Conservation (phyloP, 495 filamentous ascomycete species). For the Aspergillus sclerotiicarbonarius region DNA sequence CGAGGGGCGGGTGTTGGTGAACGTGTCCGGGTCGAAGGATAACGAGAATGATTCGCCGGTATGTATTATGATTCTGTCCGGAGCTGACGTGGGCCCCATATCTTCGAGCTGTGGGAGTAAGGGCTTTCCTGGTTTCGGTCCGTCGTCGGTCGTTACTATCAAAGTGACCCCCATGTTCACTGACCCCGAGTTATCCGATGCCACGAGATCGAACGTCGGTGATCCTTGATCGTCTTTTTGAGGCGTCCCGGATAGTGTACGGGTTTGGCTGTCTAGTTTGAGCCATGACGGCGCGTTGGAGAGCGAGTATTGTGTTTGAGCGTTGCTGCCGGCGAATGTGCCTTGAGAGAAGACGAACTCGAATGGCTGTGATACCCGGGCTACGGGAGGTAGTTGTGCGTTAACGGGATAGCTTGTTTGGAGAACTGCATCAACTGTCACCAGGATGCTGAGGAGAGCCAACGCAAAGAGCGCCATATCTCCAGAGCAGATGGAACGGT, state of each 20-base stretch:
- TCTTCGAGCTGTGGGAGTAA: slow-evolving; percentile 47
- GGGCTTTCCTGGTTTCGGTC: slow-evolving; percentile 47
- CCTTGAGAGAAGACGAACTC: slow-evolving; percentile 65
- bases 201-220: slow-evolving; percentile 55
- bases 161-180: slow-evolving; percentile 58
- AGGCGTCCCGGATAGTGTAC: slow-evolving; percentile 66
- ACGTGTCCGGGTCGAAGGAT: slow-evolving; percentile 47
- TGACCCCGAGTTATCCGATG: slow-evolving; percentile 58
- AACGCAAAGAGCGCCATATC: slow-evolving; percentile 33
- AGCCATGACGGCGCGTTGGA: slow-evolving; percentile 66
- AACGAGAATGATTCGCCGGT: slow-evolving; percentile 46
- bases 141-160: slow-evolving; percentile 56
- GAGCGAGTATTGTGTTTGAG: slow-evolving; percentile 60
- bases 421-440: slow-evolving; percentile 42
- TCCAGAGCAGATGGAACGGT: slow-evolving; percentile 16
- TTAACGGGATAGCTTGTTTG: slow-evolving; percentile 67
- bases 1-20: slow-evolving; percentile 42
- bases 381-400: slow-evolving; percentile 73
- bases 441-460: slow-evolving; percentile 32
- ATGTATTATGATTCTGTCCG: slow-evolving; percentile 44
- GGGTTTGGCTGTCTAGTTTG: slow-evolving; percentile 57
- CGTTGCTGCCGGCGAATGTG: slow-evolving; percentile 59
- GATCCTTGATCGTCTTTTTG: slow-evolving; percentile 52
- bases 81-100: slow-evolving; percentile 45
- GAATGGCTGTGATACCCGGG: slow-evolving; percentile 61